Base-by-base conservation (phyloP, 306 rosid species). In the Coriaria nepalensis region DNA sequence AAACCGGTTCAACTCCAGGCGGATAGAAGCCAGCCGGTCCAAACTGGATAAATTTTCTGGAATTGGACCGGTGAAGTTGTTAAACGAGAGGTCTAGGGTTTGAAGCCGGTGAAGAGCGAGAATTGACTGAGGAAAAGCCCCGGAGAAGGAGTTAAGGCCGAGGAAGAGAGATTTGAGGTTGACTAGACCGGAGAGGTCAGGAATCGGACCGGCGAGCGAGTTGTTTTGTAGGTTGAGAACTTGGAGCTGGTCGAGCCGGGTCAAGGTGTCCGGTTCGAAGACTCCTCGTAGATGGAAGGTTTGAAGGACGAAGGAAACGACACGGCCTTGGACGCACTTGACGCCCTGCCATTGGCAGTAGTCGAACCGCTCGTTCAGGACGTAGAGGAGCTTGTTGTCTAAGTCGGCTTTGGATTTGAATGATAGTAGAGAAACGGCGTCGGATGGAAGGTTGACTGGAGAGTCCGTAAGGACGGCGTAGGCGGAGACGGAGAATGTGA, bases 321-420 rank as follows among this genome's bases (percentile, higher is more conserved):
- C 93, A 2, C 90, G 80, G 33, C 80, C 80, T 11, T 83, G 95
- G 1, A 70, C 63, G 53, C 97, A 88, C 38, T 81, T 88, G 8
- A 88, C 95, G 33, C 97, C 97, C 37, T 68, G 75, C 95, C 97
- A 88, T 42, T 74, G 61, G 55, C 97, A 88, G 69, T 78, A 88
- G 63, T 81, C 95, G 64, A 66, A 76, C 8, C 63, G 80, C 65
- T 83, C 93, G 52, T 78, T 69, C 6, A 81, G 73, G 0, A 60
- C 8, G 73, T 60, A 88, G 43, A 83, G 70, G 37, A 88, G 95
- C 45, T 47, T 71, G 93, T 77, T 56, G 78, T 69, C 55, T 43
- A 68, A 69, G 81, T 88, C 97, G n/a, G 90, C 88, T 63, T 73
- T 55, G 4, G 75, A 68, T 35, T 84, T 84, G 73, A 88, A 88